phyloP scores from a whole-genome alignment of 345 rosid genomes.

The Raphanus sativus region DNA sequence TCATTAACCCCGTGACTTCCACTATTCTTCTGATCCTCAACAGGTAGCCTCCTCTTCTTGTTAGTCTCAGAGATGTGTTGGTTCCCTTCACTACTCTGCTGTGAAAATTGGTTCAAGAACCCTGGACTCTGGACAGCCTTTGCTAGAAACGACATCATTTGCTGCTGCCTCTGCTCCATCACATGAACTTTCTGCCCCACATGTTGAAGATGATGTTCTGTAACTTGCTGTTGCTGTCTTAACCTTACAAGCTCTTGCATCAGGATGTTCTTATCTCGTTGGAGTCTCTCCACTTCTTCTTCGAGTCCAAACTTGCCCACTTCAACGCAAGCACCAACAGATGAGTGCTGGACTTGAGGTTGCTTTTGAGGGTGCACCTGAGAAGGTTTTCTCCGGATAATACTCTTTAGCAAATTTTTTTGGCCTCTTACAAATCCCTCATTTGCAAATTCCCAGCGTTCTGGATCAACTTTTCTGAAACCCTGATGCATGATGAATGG shows the following conservation, averaged over 20 bases:
- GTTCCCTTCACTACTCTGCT: conserved; percentile 49
- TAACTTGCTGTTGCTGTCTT: conserved; percentile 28
- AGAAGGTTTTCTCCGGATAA: conserved; percentile 69
- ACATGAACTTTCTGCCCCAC: conserved; percentile 81
- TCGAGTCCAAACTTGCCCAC: conserved; percentile 97
- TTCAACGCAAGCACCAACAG: conserved; percentile 85
- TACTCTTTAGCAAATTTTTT: conserved; percentile 63
- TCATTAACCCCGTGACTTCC: conserved; percentile 38
- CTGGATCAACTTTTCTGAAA: conserved; percentile 87
- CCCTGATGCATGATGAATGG: conserved; percentile 48
- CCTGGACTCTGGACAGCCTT: conserved; percentile 86
- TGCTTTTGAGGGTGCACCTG: conserved; percentile 55
- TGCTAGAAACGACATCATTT: conserved; percentile 88
- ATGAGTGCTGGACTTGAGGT: conserved; percentile 62
- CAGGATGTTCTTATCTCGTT: conserved; percentile 50
- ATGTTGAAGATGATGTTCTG: conserved; percentile 70
- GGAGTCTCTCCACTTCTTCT: conserved; percentile 95
- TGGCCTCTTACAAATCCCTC: conserved; percentile 86
- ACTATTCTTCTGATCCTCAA: conserved; percentile 53
- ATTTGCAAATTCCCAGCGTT: conserved; percentile 90
- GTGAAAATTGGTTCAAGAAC: conserved; percentile 73
- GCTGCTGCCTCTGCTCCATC: conserved; percentile 95
- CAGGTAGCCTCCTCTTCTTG: conserved; percentile 78
- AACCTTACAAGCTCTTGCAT: conserved; percentile 13
- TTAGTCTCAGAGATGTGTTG: conserved; percentile 57